Evolutionary conservation across 345 rosid species (phyloP), one percentile per base, ranked within the genome.

Genomic region (Isatis tinctoria): DNA sequence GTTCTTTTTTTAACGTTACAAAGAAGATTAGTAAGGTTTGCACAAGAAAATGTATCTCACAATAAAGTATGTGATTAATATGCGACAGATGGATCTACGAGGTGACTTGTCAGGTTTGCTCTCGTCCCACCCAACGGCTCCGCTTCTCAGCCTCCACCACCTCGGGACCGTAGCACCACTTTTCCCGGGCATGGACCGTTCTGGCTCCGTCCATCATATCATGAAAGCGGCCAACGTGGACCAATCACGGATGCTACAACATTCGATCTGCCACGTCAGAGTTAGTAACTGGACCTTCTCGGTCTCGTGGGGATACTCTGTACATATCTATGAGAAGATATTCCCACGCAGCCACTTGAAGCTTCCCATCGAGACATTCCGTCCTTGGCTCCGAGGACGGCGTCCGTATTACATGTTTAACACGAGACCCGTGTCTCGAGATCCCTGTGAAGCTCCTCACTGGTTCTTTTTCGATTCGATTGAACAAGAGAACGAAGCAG

Each of bases 231-330:
- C 87, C 8, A 57, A 73, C 6, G 51, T 81, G 3, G 93, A 88
- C 75, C 85, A 79, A 32, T 84, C 88, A 14, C 87, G 88, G 17
- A 65, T 83, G n/a, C 36, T 86, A 12, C 91, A 87, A 56, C 92
- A 87, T 72, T 79, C 87, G 1, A 79, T 88, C 16, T 90, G 90
- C 81, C 79, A 86, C 80, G 69, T 62, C 32, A 79, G 79, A 81
- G 69, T 56, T 3, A 79, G 4, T 24, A 82, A 76, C 75, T 85
- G 87, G 90, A 82, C 91, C 1, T 57, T 90, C 73, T 84, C 91
- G 0, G 61, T 88, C 67, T 82, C 91, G 0, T 88, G 96, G 90
- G 93, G 91, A 37, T 85, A 86, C 73, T 83, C 91, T 1, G 60
- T 73, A 12, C 81, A 83, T 65, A 53, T 84, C 4, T 86, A 88